Base-by-base conservation (phyloP, 495 filamentous ascomycete genomes). In the Penicillium bialowiezense region DNA sequence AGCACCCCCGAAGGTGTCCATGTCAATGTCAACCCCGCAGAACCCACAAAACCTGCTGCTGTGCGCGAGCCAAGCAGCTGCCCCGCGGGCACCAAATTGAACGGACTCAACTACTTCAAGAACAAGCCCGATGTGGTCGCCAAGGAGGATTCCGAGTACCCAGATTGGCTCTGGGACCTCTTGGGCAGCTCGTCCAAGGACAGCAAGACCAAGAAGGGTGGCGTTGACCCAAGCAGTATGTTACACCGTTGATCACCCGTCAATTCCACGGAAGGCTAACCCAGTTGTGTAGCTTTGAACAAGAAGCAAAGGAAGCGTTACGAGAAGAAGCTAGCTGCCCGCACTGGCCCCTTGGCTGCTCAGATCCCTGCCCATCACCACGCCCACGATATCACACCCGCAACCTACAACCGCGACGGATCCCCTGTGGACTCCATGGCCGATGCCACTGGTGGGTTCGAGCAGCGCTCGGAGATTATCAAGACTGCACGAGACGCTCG, bases 41-140 rank as follows among this genome's bases (percentile, higher is more conserved):
- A 64, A 41, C 32, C 60, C 42, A 37, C 56, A 21, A 68, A 70
- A 44, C 42, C 65, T 7, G 48, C 48, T 7, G 33, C 56, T 1
- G 49, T 61, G 42, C 69, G 65, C 14, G 51, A 62, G 32, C 55
- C 58, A 3, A 83, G 79, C 42, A 81, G 68, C 35, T 85, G 84
- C 40, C 67, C 76, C 1, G 82, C 83, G 3, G 93, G 93, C 15
- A 90, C 88, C 2, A 70, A 77, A 28, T 62, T 98, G 44, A 82
- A 74, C 24, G 90, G 91, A 6, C 76, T 98, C 51, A 95, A 90
- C 66, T 96, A 93, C 72, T 73, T 95, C 60, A 97, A 96, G 74
- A 77, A 77, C 32, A 84, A 90, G 61, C 83, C 83, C 0, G 79
- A 83, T 48, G 67, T 83, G 4, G 55, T 95, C 9, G 93, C 93